phyloP scores from a whole-genome alignment of 805 yeast species.

The Zygoascus biomembranicola region DNA sequence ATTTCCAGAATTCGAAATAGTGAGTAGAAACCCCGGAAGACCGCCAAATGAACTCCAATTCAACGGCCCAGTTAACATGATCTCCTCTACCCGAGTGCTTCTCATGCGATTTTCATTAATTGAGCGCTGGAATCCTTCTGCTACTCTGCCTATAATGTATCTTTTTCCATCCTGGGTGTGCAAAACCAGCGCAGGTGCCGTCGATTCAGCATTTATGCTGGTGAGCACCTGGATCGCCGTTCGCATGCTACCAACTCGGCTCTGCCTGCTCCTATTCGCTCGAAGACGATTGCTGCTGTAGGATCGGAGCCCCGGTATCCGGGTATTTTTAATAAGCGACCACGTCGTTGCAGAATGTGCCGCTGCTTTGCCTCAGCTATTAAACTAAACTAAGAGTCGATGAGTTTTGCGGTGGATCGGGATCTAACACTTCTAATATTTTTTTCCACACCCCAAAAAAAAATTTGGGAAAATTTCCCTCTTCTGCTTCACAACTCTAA shows the following conservation, averaged over 20 bases:
- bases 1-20: slow-evolving; percentile 50
- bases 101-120: slow-evolving; percentile 52
- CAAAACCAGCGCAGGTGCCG: slow-evolving; percentile 42
- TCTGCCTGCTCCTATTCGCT: neutral
- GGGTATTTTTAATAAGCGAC: neutral
- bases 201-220: slow-evolving; percentile 41
- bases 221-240: slow-evolving; percentile 21
- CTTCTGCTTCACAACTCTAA: neutral
- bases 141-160: slow-evolving; percentile 67
- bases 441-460: neutral
- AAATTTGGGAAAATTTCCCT: neutral
- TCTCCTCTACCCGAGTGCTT: slow-evolving; percentile 48
- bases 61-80: slow-evolving; percentile 73
- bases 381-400: too few species aligned
- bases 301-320: neutral
- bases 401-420: neutral
- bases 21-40: slow-evolving; percentile 77
- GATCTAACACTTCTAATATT: too few species aligned
- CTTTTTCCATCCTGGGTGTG: slow-evolving; percentile 41
- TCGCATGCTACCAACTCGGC: slow-evolving; percentile 1
- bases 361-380: too few species aligned
- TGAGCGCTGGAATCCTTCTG: slow-evolving; percentile 82
- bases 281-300: neutral
- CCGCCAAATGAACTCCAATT: slow-evolving; percentile 85
- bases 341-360: neutral